Percentiles rank a stretch among this genome's conserved stretches.
Evolutionary conservation across 2,329 filamentous ascomycete species (phyloP).

Genomic region (Fusarium floridanum): DNA sequence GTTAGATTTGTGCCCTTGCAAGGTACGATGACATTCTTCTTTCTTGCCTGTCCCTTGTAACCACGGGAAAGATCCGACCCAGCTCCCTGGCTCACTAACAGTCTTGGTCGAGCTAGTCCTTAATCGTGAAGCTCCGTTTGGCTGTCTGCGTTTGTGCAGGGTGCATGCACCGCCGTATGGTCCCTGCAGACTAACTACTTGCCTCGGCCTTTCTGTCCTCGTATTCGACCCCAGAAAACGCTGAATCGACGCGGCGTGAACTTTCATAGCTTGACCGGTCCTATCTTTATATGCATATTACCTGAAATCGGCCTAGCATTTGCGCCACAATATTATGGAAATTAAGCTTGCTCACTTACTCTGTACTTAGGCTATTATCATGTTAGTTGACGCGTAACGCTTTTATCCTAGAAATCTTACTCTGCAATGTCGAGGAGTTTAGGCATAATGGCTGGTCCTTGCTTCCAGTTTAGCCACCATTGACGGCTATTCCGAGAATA

Average conservation of each 20-base stretch:
- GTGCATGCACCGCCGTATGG: neutral
- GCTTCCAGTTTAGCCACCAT: neutral
- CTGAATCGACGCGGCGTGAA: neutral
- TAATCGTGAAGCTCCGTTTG: neutral
- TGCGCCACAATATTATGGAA: neutral
- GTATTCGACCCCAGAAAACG: neutral
- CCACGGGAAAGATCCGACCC: neutral
- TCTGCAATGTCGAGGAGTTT: neutral
- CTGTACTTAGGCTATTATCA: neutral
- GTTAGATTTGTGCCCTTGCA: neutral
- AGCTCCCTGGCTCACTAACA: neutral
- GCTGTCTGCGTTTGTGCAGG: neutral
- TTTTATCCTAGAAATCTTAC: neutral
- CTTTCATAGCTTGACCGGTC: neutral
- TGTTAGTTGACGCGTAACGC: neutral
- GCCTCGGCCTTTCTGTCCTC: neutral
- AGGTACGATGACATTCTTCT: neutral
- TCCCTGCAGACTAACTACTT: neutral
- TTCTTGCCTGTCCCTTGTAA: neutral
- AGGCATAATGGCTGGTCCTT: neutral
- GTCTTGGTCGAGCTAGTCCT: neutral
- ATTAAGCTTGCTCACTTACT: neutral
- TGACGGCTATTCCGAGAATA: neutral
- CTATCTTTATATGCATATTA: neutral
- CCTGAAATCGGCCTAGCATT: neutral